Percentiles rank a stretch among this genome's conserved stretches.
Conservation (phyloP, 2,329 filamentous ascomycete genomes). For the Curvularia hawaiiensis region DNA sequence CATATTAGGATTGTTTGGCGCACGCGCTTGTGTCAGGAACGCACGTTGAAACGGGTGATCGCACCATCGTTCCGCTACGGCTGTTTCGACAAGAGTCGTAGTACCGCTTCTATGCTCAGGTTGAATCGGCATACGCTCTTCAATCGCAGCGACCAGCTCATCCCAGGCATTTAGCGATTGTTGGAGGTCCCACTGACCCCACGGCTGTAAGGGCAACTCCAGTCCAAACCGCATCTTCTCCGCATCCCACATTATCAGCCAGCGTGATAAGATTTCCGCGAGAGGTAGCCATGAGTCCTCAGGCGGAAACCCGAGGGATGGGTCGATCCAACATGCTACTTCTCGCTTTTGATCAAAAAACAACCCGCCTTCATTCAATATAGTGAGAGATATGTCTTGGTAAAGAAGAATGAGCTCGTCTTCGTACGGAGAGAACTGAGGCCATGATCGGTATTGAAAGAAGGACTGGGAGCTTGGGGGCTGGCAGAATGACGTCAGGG, state of each 20-base stretch:
- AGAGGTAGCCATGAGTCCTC: slow-evolving; percentile 7
- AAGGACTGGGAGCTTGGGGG: slow-evolving; percentile 8
- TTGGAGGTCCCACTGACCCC: slow-evolving; percentile 9
- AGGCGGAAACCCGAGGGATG: slow-evolving; percentile 3
- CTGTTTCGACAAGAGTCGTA: slow-evolving; percentile 3
- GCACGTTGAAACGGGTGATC: slow-evolving; percentile 7
- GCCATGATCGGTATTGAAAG: slow-evolving; percentile 9
- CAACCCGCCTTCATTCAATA: slow-evolving; percentile 6
- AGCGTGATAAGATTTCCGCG: slow-evolving; percentile 5
- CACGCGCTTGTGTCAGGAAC: slow-evolving; percentile 6
- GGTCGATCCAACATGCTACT: slow-evolving; percentile 9
- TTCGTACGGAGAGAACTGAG: slow-evolving; percentile 10
- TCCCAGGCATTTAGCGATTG: slow-evolving; percentile 6
- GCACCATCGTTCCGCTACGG: slow-evolving; percentile 5
- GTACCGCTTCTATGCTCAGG: slow-evolving; percentile 5
- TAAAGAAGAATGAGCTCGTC: slow-evolving; percentile 10
- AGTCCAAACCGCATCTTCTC: slow-evolving; percentile 4
- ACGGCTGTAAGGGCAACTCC: slow-evolving; percentile 3
- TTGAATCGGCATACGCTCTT: slow-evolving; percentile 6
- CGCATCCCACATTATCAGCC: slow-evolving; percentile 9
- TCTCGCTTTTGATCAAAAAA: slow-evolving; percentile 10
- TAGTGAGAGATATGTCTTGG: slow-evolving; percentile 6
- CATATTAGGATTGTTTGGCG: slow-evolving; percentile 4
- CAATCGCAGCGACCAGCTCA: slow-evolving; percentile 8
- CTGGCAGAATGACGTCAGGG: slow-evolving; percentile 8